Percentiles rank a stretch among this genome's conserved stretches.
Conservation (phyloP, 169 alveolate genomes). For the Sarcocystis neurona region DNA sequence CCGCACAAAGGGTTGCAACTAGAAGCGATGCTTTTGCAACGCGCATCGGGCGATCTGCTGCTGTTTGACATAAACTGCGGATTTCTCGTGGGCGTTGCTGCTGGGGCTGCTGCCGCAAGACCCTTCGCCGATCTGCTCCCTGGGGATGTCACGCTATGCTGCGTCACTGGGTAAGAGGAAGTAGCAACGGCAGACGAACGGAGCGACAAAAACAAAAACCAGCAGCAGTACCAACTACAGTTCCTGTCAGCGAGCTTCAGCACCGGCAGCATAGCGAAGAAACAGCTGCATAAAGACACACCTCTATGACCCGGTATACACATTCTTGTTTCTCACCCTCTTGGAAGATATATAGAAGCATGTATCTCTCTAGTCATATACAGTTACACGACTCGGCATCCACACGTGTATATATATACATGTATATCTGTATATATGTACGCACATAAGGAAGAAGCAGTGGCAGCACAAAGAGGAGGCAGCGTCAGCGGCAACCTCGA, state of each 20-base stretch:
- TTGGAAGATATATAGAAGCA: too few relatives aligned
- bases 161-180: constrained; percentile 6
- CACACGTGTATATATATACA: not conserved
- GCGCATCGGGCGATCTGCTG: not conserved
- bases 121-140: constrained; percentile 14
- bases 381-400: not conserved
- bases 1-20: not conserved
- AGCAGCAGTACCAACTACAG: too few relatives aligned
- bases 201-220: too few relatives aligned
- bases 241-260: too few relatives aligned
- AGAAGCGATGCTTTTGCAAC: not conserved
- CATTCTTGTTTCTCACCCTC: not conserved
- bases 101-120: not conserved
- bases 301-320: not conserved
- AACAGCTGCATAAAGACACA: not conserved
- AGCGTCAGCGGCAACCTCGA: not conserved
- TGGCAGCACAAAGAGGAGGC: not conserved
- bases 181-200: too few relatives aligned
- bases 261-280: too few relatives aligned
- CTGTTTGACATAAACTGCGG: not conserved
- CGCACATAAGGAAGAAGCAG: not conserved
- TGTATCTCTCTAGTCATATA: too few relatives aligned
- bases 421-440: not conserved
- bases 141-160: not conserved
- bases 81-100: not conserved